These are phyloP conservation scores for Euptelea pleiosperma DNA, from an alignment of 164 flowering plant genomes.

Conservation along the genomic window DNA sequence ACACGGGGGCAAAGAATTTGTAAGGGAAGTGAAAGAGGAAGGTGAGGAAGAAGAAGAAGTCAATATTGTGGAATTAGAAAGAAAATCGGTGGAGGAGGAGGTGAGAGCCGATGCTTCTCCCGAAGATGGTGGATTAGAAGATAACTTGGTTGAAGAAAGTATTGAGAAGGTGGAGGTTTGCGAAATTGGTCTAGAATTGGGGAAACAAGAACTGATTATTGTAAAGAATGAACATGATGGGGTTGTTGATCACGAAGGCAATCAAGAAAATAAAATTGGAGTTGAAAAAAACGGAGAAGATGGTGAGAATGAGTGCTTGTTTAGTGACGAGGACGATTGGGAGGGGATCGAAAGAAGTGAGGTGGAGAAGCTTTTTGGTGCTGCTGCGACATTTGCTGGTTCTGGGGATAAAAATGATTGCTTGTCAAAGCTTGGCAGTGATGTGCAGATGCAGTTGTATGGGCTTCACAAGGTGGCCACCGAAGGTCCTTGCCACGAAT, in stretches of 20 bases:
- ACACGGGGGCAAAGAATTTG: not conserved
- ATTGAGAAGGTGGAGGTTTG: slow-evolving; percentile 1
- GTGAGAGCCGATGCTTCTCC: not conserved
- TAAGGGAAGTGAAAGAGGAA: slow-evolving; percentile 8
- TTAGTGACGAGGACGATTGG: slow-evolving; percentile 71
- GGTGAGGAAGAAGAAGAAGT: slow-evolving; percentile 1
- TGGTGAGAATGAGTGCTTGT: slow-evolving; percentile 16
- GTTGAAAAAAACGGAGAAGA: slow-evolving; percentile 5
- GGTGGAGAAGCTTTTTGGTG: slow-evolving; percentile 49
- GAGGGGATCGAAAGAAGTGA: slow-evolving; percentile 90
- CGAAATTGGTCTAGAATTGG: slow-evolving; percentile 15
- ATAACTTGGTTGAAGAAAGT: slow-evolving; percentile 9
- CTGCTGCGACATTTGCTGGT: slow-evolving; percentile 42
- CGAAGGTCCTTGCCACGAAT: slow-evolving; percentile 72
- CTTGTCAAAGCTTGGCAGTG: slow-evolving; percentile 40
- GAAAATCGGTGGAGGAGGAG: slow-evolving; percentile 1
- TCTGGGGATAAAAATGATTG: slow-evolving; percentile 23
- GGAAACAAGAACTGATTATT: slow-evolving; percentile 8
- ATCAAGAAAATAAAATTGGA: slow-evolving; percentile 9
- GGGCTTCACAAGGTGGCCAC: slow-evolving; percentile 72
- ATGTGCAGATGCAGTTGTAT: slow-evolving; percentile 62
- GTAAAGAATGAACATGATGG: not conserved
- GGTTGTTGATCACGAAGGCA: slow-evolving; percentile 8
- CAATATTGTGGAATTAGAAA: slow-evolving; percentile 5
- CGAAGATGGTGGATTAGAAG: not conserved